A percentile compares a stretch with the other conserved stretches of the same genome.
These are phyloP conservation scores for Cyberlindnera saturnus DNA, from an alignment of 805 yeast genomes.

Conservation along the genomic window DNA sequence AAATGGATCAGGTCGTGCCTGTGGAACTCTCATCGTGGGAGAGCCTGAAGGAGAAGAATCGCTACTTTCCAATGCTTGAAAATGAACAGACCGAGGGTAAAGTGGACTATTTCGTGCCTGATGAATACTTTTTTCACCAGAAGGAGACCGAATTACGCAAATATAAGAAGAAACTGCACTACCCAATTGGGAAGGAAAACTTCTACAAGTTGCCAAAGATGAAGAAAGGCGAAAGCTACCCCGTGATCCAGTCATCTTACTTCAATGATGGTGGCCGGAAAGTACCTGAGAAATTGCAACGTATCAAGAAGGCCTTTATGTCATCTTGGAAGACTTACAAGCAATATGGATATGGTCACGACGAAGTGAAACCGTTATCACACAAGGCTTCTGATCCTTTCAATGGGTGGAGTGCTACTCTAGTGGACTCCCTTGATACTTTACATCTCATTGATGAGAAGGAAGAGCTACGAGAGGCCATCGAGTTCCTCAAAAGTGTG, in stretches of 20 bases:
- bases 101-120: constrained; percentile 9
- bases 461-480: constrained; percentile 33
- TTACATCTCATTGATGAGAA: constrained; percentile 38
- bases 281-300: constrained; percentile 21
- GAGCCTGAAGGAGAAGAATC: constrained; percentile 28
- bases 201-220: constrained; percentile 17
- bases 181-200: constrained; percentile 22
- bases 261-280: constrained; percentile 26
- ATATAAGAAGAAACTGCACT: constrained; percentile 14
- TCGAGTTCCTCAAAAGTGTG: constrained; percentile 29
- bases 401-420: constrained; percentile 45
- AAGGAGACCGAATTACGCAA: constrained; percentile 14
- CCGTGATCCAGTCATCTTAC: constrained; percentile 24
- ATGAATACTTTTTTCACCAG: constrained; percentile 18
- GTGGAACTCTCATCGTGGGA: constrained; percentile 5
- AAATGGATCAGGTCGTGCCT: not conserved
- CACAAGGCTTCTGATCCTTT: constrained; percentile 32
- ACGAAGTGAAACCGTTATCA: constrained; percentile 37
- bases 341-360: constrained; percentile 38
- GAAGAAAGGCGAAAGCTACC: constrained; percentile 14
- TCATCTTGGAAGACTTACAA: constrained; percentile 41
- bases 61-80: constrained; percentile 32
- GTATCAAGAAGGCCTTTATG: constrained; percentile 32
- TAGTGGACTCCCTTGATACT: constrained; percentile 49
- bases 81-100: constrained; percentile 12